Base-by-base conservation (phyloP, 2,329 filamentous ascomycete genomes). In the Elsinoe australis region DNA sequence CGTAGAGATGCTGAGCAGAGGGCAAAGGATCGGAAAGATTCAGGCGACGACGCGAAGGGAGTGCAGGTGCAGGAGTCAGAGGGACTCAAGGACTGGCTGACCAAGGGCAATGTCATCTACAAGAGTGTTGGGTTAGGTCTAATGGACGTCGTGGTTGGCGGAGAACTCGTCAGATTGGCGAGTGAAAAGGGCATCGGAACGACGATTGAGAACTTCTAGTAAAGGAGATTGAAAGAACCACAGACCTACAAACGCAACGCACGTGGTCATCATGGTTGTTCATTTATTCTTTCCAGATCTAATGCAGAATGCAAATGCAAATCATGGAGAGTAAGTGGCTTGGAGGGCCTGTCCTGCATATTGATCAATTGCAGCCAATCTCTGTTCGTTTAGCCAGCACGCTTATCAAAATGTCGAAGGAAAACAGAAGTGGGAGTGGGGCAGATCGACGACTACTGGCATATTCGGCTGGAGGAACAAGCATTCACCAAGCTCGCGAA, bases 71-170 rank as follows among this genome's bases (percentile, higher is more conserved):
- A 65, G 41, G 65, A 62, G 5, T 61, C 66, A 34, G 58, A 61
- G 21, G 60, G 61, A 0, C 47, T 83, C 54, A 67, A 68, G 32
- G 73, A 79, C 28, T 84, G 80, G 79, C 58, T 83, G 44, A 70
- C 75, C 52, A 70, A 67, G 38, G 82, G 81, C 0, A 80, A 83
- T 59, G 75, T 84, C 0, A 76, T 85, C 26, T 85, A 81, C 59
- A 85, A 85, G 70, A 77, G 77, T 54, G 80, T 85, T 2, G 82
- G 82, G 0, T 61, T 84, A 48, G 80, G 80, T 0, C 59, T 85
- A 52, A 84, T 83, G 79, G 82, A 85, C 64, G 65, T 85, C 28
- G 74, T 80, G 2, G 76, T 82, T 4, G 80, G 79, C 0, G 67
- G 68, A 21, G 73, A 80, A 55, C 55, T 84, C 50, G 68, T 83